phyloP scores from a whole-genome alignment of 73 alveolate genomes.

The Paramecium primaurelia region DNA sequence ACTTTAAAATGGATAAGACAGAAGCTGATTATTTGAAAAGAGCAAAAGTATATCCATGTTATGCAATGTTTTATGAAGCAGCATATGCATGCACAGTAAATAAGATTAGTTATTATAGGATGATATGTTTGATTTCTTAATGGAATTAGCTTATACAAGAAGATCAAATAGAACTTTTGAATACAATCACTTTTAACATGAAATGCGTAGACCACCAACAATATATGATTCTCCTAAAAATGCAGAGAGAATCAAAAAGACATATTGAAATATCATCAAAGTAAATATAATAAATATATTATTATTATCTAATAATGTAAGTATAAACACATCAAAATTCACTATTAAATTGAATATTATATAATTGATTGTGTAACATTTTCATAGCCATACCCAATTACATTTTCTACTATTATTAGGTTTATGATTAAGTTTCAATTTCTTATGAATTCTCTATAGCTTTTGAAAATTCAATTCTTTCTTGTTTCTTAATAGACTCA shows the following conservation, averaged over 20 bases:
- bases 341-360: slow-evolving; percentile 1
- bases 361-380: slow-evolving; percentile 17
- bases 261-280: slow-evolving; percentile 29
- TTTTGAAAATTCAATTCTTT: slow-evolving; percentile 1
- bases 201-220: slow-evolving; percentile 62
- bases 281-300: background rate
- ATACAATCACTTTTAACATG: slow-evolving; percentile 47
- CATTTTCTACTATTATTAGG: slow-evolving; percentile 5
- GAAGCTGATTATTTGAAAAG: slow-evolving; percentile 49
- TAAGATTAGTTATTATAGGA: background rate
- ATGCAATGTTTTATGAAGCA: slow-evolving; percentile 56
- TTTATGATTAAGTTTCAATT: background rate
- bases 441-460: background rate
- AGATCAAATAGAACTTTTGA: slow-evolving; percentile 59
- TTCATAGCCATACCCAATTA: slow-evolving; percentile 31
- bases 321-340: slow-evolving; percentile 33
- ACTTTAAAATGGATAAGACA: slow-evolving; percentile 43
- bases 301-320: background rate
- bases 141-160: slow-evolving; percentile 65
- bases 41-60: slow-evolving; percentile 59
- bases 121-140: slow-evolving; percentile 63
- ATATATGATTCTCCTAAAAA: slow-evolving; percentile 59
- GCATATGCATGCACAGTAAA: slow-evolving; percentile 60
- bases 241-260: slow-evolving; percentile 57
- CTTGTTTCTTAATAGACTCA: slow-evolving; percentile 11